Percentiles rank a stretch among this genome's conserved stretches.
These are phyloP conservation scores for Coleophoma eucalyptorum DNA, from an alignment of 2,329 filamentous ascomycete species.

Conservation along the genomic window DNA sequence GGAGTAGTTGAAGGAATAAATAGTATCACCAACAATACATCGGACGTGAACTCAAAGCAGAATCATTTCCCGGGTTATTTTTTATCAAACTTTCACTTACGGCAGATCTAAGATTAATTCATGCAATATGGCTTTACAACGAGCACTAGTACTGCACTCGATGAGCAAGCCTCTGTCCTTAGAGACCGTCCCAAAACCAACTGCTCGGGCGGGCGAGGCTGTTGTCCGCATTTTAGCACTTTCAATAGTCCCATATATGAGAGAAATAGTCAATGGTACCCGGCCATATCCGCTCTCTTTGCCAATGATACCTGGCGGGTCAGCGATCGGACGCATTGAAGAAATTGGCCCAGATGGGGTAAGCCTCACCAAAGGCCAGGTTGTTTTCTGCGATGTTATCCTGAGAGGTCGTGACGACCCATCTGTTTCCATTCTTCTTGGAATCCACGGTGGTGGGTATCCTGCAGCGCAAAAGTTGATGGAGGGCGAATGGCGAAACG, in stretches of 20 bases:
- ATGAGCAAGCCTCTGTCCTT: slow-evolving; percentile 4
- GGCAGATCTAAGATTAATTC: too few relatives aligned
- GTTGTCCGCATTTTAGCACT: slow-evolving; percentile 4
- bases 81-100: too few relatives aligned
- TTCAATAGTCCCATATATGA: slow-evolving; percentile 3
- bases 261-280: slow-evolving; percentile 32
- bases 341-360: slow-evolving; percentile 28
- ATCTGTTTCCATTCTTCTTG: slow-evolving; percentile 3
- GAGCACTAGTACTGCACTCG: slow-evolving; percentile 6
- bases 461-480: slow-evolving; percentile 21
- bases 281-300: slow-evolving; percentile 22
- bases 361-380: slow-evolving; percentile 25
- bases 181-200: slow-evolving; percentile 3
- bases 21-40: too few relatives aligned
- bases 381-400: slow-evolving; percentile 30
- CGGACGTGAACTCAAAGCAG: too few relatives aligned
- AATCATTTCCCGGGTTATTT: too few relatives aligned
- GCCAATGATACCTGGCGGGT: slow-evolving; percentile 25
- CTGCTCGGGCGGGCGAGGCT: slow-evolving; percentile 1
- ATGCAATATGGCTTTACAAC: too few relatives aligned
- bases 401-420: slow-evolving; percentile 29
- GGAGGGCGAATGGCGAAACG: slow-evolving; percentile 27
- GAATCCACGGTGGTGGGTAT: slow-evolving; percentile 22
- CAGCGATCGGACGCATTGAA: slow-evolving; percentile 29
- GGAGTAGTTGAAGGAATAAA: too few relatives aligned